These are phyloP conservation scores for Penicillium sp. DNA, from an alignment of 2,329 filamentous ascomycete species.

Conservation along the genomic window DNA sequence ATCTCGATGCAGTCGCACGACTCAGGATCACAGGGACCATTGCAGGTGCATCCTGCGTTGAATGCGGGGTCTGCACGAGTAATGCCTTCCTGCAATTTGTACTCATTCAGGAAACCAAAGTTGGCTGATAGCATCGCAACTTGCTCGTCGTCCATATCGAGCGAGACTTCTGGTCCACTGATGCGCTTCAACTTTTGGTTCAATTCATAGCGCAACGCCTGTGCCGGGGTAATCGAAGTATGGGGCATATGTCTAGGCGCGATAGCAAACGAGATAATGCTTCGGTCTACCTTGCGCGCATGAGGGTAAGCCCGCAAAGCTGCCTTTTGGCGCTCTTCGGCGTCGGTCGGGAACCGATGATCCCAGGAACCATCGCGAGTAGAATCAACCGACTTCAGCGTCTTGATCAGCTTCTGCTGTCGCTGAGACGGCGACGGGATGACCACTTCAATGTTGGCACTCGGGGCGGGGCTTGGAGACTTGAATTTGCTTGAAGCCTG, in stretches of 20 bases:
- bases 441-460: constrained; percentile 12
- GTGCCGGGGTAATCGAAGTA: neutral
- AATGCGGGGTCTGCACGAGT: constrained; percentile 24
- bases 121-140: constrained; percentile 30
- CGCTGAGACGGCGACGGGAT: constrained; percentile 24
- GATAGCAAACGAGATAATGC: constrained; percentile 1
- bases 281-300: neutral
- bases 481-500: neutral
- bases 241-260: neutral
- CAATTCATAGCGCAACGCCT: constrained; percentile 4
- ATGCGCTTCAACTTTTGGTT: constrained; percentile 6
- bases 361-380: constrained; percentile 18
- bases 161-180: constrained; percentile 23
- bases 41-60: constrained; percentile 35
- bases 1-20: constrained; percentile 32
- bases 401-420: constrained; percentile 15
- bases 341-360: constrained; percentile 24
- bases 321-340: neutral
- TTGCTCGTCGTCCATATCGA: constrained; percentile 11
- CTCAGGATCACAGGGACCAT: constrained; percentile 21
- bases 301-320: constrained; percentile 5
- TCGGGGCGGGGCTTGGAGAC: neutral
- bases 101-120: constrained; percentile 41
- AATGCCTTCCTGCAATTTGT: constrained; percentile 36
- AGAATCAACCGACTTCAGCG: neutral